These are phyloP conservation scores for Leccinum broughii DNA, from an alignment of 768 basidiomycete genomes.

Conservation along the genomic window DNA sequence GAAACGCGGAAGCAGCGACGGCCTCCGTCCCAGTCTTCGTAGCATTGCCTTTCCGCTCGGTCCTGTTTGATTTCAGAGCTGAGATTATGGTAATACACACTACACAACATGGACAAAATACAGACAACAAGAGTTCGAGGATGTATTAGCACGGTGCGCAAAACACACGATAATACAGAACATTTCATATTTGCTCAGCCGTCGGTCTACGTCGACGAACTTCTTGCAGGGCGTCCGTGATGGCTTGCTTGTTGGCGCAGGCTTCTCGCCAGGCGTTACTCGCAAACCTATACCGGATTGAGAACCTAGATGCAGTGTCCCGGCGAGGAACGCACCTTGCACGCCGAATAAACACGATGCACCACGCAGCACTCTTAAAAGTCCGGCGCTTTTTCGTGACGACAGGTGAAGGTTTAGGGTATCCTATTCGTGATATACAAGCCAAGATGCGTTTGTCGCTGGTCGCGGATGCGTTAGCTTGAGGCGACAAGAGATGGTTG, in stretches of 20 bases:
- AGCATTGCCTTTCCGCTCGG: slow-evolving; percentile 2
- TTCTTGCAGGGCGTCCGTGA: slow-evolving; percentile 68
- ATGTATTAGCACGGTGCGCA: background rate
- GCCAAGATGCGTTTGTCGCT: slow-evolving; percentile 74
- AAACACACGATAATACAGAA: slow-evolving; percentile 1
- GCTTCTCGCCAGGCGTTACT: slow-evolving; percentile 67
- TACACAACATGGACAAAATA: slow-evolving; percentile 20
- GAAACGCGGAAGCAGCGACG: slow-evolving; percentile 34
- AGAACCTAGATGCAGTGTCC: slow-evolving; percentile 4
- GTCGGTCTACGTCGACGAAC: slow-evolving; percentile 55
- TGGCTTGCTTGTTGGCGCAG: slow-evolving; percentile 55
- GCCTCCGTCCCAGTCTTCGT: slow-evolving; percentile 23
- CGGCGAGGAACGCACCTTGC: slow-evolving; percentile 48
- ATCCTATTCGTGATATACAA: slow-evolving; percentile 76
- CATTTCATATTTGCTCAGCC: slow-evolving; percentile 11
- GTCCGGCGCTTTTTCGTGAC: slow-evolving; percentile 44
- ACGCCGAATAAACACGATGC: slow-evolving; percentile 65
- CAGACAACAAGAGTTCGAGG: slow-evolving; percentile 16
- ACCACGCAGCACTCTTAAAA: slow-evolving; percentile 56
- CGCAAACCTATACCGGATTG: slow-evolving; percentile 45
- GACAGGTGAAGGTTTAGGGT: slow-evolving; percentile 45
- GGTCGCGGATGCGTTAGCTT: slow-evolving; percentile 6
- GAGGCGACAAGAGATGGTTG: background rate
- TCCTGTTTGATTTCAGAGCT: background rate
- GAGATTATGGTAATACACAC: slow-evolving; percentile 21